Evolutionary conservation across 164 flowering plant genomes (phyloP).

Genomic region (Liriodendron chinense): DNA sequence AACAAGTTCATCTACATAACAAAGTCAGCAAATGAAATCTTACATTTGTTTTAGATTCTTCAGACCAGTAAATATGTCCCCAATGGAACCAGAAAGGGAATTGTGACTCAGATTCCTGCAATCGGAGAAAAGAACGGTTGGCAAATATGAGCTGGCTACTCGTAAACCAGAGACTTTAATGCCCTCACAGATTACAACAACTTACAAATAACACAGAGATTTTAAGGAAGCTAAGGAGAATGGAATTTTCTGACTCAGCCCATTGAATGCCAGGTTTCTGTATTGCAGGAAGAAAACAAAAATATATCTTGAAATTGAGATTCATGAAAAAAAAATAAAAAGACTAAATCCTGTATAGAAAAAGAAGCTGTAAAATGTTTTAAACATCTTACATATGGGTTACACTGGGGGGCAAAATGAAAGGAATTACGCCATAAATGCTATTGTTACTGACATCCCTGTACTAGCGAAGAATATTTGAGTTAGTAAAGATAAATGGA

Average conservation of each 20-base stretch:
- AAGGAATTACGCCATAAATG: conserved; percentile 64
- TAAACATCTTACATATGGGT: conserved; percentile 54
- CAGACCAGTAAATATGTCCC: conserved; percentile 61
- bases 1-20: not conserved
- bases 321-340: not conserved
- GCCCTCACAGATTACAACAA: conserved; percentile 12
- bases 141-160: not conserved
- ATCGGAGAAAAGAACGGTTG: not conserved
- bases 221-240: conserved; percentile 40
- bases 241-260: conserved; percentile 52
- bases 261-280: conserved; percentile 75
- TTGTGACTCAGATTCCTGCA: conserved; percentile 87
- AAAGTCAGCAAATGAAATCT: conserved; percentile 1
- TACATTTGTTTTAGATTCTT: conserved; percentile 61
- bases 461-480: not conserved
- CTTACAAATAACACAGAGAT: conserved; percentile 65
- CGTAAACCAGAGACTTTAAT: not conserved
- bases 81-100: conserved; percentile 62
- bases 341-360: not conserved
- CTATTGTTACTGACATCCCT: conserved; percentile 75
- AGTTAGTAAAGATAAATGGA: too few species aligned
- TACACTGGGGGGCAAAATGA: conserved; percentile 58
- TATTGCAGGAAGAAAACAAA: conserved; percentile 8
- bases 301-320: not conserved
- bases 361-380: too few species aligned